Evolutionary conservation across 345 rosid genomes (phyloP), one percentile per base, ranked within the genome.

Genomic region (Syzygium aromaticum): DNA sequence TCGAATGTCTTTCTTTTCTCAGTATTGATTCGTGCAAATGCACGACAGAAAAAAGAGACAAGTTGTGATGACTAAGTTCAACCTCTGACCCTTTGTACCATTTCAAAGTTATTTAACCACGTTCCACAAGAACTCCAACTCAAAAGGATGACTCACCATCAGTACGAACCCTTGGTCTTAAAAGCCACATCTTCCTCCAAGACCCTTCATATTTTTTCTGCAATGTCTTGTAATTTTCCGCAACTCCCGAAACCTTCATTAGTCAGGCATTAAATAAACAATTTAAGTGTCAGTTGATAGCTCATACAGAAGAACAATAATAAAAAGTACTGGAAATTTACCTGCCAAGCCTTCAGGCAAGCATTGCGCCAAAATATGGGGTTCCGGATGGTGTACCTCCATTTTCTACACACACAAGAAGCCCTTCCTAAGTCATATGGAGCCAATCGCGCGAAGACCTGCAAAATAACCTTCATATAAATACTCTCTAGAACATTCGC

Each of bases 171-270:
- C 98, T 92, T 84, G 99, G 97, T 90, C 99, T 95, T 54, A 90
- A 90, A 86, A 97, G 96, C 99, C 99, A 96, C 99, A 97, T 97
- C 92, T 96, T 97, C 91, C 97, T 95, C 99, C 98, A 97, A 17
- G 99, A 97, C 78, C 98, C 97, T 86, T 94, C 96, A 86, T 95
- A 95, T 46, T 89, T 94, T 61, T 94, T 93, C 92, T 95, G 99
- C 93, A 97, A 93, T 80, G 92, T 87, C 90, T 89, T 92, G 90
- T 96, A 97, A 88, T 96, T 97, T 86, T 95, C 98, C 89, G 95
- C 93, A 85, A 94, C 89, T n/a, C 99, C 98, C 87, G 92, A 91
- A 40, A 91, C 92, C 98, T 94, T 88, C 90, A 91, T 46, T 52
- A 52, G 84, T 87, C 84, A 87, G 46, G 86, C 52, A 86, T 11